phyloP scores from a whole-genome alignment of 2,329 filamentous ascomycete genomes.

The Exophiala sideris region DNA sequence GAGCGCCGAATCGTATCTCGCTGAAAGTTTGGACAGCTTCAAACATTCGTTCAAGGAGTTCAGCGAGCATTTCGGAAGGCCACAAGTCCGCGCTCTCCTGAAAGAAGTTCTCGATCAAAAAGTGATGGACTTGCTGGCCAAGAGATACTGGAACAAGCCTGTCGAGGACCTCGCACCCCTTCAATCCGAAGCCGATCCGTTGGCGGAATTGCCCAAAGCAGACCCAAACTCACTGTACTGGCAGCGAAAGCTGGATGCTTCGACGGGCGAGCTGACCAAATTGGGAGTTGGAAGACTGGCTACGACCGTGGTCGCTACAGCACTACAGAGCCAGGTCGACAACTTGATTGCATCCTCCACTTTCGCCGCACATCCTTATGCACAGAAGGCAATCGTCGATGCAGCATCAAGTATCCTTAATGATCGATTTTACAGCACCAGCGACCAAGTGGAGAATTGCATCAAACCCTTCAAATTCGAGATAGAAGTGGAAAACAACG shows the following conservation, averaged over 20 bases:
- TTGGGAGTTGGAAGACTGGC: constrained; percentile 89
- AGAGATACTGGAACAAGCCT: constrained; percentile 96
- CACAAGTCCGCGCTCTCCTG: constrained; percentile 82
- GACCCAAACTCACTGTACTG: constrained; percentile 84
- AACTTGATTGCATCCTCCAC: constrained; percentile 73
- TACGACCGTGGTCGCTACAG: constrained; percentile 82
- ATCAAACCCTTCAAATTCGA: constrained; percentile 99
- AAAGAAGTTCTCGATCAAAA: constrained; percentile 93
- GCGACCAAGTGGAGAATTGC: constrained; percentile 96
- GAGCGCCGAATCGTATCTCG: constrained; percentile 92
- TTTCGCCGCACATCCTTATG: constrained; percentile 87
- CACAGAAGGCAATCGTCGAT: constrained; percentile 86
- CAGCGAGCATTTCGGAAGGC: constrained; percentile 80
- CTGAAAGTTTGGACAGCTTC: constrained; percentile 90
- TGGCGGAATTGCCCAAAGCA: constrained; percentile 77
- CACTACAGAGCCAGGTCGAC: constrained; percentile 83
- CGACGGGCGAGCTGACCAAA: constrained; percentile 84
- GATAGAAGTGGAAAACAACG: constrained; percentile 86
- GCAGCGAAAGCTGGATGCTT: constrained; percentile 91
- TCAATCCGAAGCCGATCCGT: constrained; percentile 65
- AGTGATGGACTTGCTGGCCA: constrained; percentile 86
- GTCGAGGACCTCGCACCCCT: constrained; percentile 73
- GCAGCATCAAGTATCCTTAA: constrained; percentile 86
- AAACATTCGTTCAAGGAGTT: constrained; percentile 98
- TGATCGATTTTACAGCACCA: constrained; percentile 93